Conservation (phyloP, 1,139 yeast genomes). For the Candida glucosophila region DNA sequence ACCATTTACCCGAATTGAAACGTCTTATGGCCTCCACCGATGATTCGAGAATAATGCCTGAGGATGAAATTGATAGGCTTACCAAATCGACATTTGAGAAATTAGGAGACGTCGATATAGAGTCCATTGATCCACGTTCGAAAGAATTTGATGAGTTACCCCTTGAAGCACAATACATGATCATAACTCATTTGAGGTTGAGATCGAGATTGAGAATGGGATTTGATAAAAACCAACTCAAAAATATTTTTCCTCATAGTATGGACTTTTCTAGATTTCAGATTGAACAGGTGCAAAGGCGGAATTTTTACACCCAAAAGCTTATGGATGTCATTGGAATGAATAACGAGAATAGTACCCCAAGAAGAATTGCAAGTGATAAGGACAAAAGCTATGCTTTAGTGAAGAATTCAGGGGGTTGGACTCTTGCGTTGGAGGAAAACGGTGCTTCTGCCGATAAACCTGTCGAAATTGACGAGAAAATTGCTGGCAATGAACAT, state of each 20-base stretch:
- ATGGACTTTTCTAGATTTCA: constrained; percentile 92
- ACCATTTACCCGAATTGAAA: constrained; percentile 65
- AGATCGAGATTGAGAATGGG: constrained; percentile 94
- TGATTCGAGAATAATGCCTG: constrained; percentile 71
- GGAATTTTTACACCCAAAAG: constrained; percentile 84
- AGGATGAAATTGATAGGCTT: constrained; percentile 61
- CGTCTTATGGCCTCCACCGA: constrained; percentile 26
- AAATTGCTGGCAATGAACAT: constrained; percentile 7
- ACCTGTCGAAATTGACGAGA: constrained; percentile 39
- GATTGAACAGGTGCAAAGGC: constrained; percentile 82
- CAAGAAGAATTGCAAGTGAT: constrained; percentile 77
- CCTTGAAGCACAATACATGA: constrained; percentile 77
- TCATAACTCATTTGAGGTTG: constrained; percentile 71
- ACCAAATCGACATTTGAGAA: constrained; percentile 56
- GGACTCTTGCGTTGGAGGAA: constrained; percentile 61
- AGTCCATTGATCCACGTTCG: constrained; percentile 63
- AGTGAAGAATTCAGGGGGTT: constrained; percentile 73
- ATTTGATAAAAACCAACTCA: constrained; percentile 76
- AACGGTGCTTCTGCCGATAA: constrained; percentile 28
- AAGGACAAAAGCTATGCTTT: constrained; percentile 69
- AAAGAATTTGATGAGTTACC: constrained; percentile 61
- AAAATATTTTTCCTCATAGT: constrained; percentile 69
- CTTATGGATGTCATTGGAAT: constrained; percentile 80
- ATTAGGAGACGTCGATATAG: constrained; percentile 63
- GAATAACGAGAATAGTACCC: constrained; percentile 48